These are phyloP conservation scores for Conidiobolus incongruus DNA, from an alignment of 371 early-diverging fungal genomes.

Conservation along the genomic window DNA sequence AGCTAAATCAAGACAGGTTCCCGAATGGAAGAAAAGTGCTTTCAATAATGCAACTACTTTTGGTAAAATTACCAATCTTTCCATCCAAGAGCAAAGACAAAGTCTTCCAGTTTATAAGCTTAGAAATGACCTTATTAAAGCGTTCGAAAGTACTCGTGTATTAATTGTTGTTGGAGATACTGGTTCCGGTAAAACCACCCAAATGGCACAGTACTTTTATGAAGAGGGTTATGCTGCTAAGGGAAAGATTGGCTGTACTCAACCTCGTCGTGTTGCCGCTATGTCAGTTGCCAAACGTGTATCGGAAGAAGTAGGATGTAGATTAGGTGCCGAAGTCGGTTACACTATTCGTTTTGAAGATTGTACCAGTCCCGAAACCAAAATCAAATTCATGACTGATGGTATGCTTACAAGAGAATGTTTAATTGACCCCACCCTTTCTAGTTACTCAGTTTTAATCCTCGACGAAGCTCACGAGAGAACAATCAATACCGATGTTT, in stretches of 20 bases:
- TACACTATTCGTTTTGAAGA: slow-evolving; percentile 98
- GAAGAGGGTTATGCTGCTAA: slow-evolving; percentile 71
- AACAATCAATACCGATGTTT: slow-evolving; percentile 88
- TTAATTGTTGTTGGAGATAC: slow-evolving; percentile 92
- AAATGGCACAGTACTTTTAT: slow-evolving; percentile 95
- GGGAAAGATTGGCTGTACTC: slow-evolving; percentile 96
- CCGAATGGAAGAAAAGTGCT: slow-evolving; percentile 85
- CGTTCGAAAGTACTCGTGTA: slow-evolving; percentile 72
- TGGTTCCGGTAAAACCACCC: slow-evolving; percentile 99
- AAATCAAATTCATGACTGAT: slow-evolving; percentile 98
- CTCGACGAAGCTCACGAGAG: slow-evolving; percentile 99
- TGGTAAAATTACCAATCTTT: slow-evolving; percentile 67
- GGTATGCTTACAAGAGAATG: slow-evolving; percentile 97
- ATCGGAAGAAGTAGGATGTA: slow-evolving; percentile 90
- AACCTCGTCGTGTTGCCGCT: slow-evolving; percentile 99
- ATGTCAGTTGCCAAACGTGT: slow-evolving; percentile 98
- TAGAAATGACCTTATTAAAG: slow-evolving; percentile 53
- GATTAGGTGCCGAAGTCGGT: slow-evolving; percentile 88
- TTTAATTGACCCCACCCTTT: slow-evolving; percentile 65
- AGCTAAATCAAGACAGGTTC: slow-evolving; percentile 34
- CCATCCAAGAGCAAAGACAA: slow-evolving; percentile 82
- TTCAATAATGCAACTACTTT: slow-evolving; percentile 75
- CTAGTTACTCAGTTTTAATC: slow-evolving; percentile 80
- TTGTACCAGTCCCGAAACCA: slow-evolving; percentile 78
- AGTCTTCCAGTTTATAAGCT: slow-evolving; percentile 73